Evolutionary conservation across 257 asterid genomes (phyloP), one percentile per base, ranked within the genome.

Genomic region (Plectranthus barbatus): DNA sequence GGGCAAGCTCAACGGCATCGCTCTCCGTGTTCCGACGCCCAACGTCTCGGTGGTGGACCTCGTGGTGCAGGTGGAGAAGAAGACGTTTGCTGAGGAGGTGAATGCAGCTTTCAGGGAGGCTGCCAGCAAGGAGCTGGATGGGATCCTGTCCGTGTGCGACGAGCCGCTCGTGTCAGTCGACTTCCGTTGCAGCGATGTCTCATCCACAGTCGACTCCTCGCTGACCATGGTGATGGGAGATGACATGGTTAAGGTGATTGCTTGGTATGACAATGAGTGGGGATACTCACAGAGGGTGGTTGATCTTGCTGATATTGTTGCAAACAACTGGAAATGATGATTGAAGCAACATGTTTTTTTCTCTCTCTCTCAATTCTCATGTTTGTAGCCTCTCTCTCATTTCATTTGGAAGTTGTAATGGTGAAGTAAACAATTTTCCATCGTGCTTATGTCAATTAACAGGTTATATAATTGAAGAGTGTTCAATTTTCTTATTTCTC

Each of bases 221-320:
- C 66, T 91, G 46, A 91, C 98, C 1, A 88, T 91, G 98, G 98
- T 91, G 18, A 91, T 88, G 96, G 98, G 98, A 73, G 96, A 91
- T 56, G 98, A 91, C 74, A 91, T 88, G 97, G 93, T 89, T 6
- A 91, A 88, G 95, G 98, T 91, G 9, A 85, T 91, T 39, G 98
- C 98, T 9, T 91, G 98, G 98, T 91, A 88, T 49, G 98, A 91
- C 70, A 91, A 91, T 52, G 96, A 91, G 72, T 91, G 98, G 96
- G 98, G 96, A 5, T 91, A 91, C 86, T 91, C 98, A n/a, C 98
- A 91, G 82, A 88, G 98, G 84, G 98, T 88, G 44, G 98, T 88
- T 72, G 98, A 91, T 80, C 92, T 91, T 69, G 98, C 98, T 58
- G 85, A 88, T 84, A 91, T 91, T 77, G 94, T 84, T 75, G 98